phyloP scores from a whole-genome alignment of 495 filamentous ascomycete species.

The Penicillium tannophilum region DNA sequence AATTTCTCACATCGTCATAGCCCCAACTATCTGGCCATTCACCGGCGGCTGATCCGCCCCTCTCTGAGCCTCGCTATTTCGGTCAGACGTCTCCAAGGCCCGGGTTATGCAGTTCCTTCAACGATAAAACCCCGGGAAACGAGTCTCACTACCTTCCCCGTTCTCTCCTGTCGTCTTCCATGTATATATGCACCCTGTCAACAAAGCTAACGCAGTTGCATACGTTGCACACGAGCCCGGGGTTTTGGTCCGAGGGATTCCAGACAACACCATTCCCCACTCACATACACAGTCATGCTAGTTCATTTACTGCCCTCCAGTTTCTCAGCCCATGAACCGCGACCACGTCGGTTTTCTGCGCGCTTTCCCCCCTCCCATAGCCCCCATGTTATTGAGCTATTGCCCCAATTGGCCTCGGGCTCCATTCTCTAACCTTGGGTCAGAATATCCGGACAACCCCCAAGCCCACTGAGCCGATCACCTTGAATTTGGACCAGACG shows the following conservation, averaged over 20 bases:
- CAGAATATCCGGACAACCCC: neutral
- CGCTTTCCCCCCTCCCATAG: neutral
- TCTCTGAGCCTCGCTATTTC: constrained; percentile 16
- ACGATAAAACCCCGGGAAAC: neutral
- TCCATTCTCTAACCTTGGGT: constrained; percentile 1
- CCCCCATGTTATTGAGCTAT: neutral
- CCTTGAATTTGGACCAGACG: neutral
- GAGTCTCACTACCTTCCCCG: neutral
- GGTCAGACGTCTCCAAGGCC: constrained; percentile 1
- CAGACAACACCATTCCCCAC: constrained; percentile 11
- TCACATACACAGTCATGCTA: neutral
- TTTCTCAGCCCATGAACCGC: constrained; percentile 7
- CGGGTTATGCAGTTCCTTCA: neutral
- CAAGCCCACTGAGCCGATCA: constrained; percentile 2
- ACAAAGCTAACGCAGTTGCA: constrained; percentile 14
- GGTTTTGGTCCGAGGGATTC: constrained; percentile 15
- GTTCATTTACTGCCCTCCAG: constrained; percentile 1
- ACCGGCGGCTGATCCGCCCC: constrained; percentile 21
- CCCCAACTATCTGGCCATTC: constrained; percentile 15
- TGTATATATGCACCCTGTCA: constrained; percentile 16
- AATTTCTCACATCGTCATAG: constrained; percentile 16
- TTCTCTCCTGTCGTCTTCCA: neutral
- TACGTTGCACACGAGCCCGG: constrained; percentile 26
- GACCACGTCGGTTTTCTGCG: constrained; percentile 6
- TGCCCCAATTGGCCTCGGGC: neutral